A percentile compares a stretch with the other conserved stretches of the same genome.
Conservation (phyloP, 2,329 filamentous ascomycete species). For the Monosporascus sp. region DNA sequence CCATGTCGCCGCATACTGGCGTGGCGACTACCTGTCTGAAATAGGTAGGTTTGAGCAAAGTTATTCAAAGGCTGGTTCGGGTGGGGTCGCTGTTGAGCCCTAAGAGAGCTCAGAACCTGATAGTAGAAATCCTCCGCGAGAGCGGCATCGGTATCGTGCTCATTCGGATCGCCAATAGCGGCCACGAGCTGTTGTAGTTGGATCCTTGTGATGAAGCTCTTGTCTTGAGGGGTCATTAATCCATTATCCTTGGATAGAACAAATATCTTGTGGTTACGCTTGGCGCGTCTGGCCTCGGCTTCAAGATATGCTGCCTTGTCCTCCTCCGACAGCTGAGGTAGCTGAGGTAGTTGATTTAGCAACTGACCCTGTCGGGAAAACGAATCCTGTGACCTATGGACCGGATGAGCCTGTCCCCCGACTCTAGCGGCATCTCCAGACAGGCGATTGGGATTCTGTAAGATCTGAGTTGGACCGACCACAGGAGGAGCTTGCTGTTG, state of each 20-base stretch:
- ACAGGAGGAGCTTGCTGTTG: constrained; percentile 35
- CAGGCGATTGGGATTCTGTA: constrained; percentile 72
- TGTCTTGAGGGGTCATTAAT: constrained; percentile 97
- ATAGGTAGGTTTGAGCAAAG: constrained; percentile 96
- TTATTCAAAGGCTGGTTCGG: constrained; percentile 90
- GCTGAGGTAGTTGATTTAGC: constrained; percentile 62
- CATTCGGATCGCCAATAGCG: constrained; percentile 80
- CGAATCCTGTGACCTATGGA: constrained; percentile 48
- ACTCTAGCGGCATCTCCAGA: constrained; percentile 41
- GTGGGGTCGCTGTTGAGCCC: constrained; percentile 82
- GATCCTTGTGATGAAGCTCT: constrained; percentile 98
- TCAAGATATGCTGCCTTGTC: constrained; percentile 79
- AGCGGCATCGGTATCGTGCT: constrained; percentile 72
- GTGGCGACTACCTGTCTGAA: constrained; percentile 84
- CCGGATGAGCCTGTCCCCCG: constrained; percentile 25
- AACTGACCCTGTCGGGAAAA: constrained; percentile 49
- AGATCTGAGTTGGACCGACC: constrained; percentile 62
- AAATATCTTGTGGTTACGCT: constrained; percentile 98
- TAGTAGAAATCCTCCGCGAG: constrained; percentile 97
- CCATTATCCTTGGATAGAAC: constrained; percentile 90
- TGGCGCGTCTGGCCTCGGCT: constrained; percentile 90
- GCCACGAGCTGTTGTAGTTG: constrained; percentile 94
- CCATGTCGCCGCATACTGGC: constrained; percentile 69
- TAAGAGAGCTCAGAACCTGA: constrained; percentile 92
- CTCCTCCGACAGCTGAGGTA: constrained; percentile 73